Percentiles rank a stretch among this genome's conserved stretches.
phyloP scores from a whole-genome alignment of 2,329 filamentous ascomycete species.

The Neofusicoccum umdonicola region DNA sequence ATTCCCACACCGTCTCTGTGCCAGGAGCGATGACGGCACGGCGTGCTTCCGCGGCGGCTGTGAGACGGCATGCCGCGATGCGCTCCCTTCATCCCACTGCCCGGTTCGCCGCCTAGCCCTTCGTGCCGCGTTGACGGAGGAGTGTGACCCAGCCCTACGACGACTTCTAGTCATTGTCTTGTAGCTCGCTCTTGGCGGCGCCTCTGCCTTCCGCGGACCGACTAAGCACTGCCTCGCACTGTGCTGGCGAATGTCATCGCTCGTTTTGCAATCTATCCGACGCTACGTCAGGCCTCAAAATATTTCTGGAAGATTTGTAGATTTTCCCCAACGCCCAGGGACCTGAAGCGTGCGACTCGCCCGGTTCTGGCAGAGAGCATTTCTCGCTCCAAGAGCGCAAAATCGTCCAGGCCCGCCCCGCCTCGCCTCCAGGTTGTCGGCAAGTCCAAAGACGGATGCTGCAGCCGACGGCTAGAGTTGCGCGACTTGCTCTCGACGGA shows the following conservation, averaged over 20 bases:
- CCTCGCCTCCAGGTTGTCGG: background rate
- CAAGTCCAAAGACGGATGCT: background rate
- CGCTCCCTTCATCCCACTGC: background rate
- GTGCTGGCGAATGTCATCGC: background rate
- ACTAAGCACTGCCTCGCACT: background rate
- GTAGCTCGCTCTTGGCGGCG: background rate
- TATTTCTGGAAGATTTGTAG: background rate
- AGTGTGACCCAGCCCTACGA: conserved; percentile 1
- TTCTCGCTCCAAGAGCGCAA: background rate
- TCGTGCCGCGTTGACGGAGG: background rate
- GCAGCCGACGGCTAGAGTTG: too few species aligned
- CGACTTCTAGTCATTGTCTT: background rate
- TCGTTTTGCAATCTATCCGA: background rate
- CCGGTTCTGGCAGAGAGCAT: background rate
- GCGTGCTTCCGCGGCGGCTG: background rate
- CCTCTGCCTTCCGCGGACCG: background rate
- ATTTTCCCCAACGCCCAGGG: background rate
- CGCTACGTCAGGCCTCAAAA: background rate
- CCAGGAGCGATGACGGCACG: background rate
- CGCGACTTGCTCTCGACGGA: too few species aligned
- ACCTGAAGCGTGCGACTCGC: background rate
- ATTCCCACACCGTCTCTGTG: background rate
- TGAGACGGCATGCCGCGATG: background rate
- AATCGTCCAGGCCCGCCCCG: background rate
- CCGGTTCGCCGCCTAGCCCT: background rate